phyloP scores from a whole-genome alignment of 176 grass and related monocot species.

The Raddia guianensis region DNA sequence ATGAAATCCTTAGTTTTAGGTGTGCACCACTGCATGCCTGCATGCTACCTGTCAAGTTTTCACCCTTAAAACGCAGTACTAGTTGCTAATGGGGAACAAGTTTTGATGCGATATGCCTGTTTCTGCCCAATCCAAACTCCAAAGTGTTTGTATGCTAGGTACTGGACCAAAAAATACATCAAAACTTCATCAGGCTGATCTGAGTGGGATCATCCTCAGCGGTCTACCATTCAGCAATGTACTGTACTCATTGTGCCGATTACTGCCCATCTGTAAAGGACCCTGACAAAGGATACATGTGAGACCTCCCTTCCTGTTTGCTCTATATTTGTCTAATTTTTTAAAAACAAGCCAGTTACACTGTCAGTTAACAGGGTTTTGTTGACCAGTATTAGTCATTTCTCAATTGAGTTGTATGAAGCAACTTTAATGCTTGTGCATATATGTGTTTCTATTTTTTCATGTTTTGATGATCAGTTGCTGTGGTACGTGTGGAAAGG shows the following conservation, averaged over 20 bases:
- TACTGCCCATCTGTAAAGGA: slow-evolving; percentile 44
- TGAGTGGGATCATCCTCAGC: background rate
- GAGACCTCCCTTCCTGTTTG: slow-evolving; percentile 26
- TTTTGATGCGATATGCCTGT: background rate
- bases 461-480: slow-evolving; percentile 57
- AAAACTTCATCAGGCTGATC: slow-evolving; percentile 30
- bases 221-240: slow-evolving; percentile 50
- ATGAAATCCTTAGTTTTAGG: too few relatives aligned
- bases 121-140: background rate
- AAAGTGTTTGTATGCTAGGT: background rate
- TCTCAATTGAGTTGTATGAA: background rate
- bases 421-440: slow-evolving; percentile 8
- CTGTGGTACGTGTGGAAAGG: slow-evolving; percentile 67
- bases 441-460: slow-evolving; percentile 1
- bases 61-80: background rate
- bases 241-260: slow-evolving; percentile 65
- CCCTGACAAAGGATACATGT: slow-evolving; percentile 67
- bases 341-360: background rate
- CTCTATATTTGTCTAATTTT: slow-evolving; percentile 18
- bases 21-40: too few relatives aligned
- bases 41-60: too few relatives aligned
- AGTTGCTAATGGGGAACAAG: background rate
- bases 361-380: background rate
- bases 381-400: slow-evolving; percentile 7
- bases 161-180: background rate